Percentiles rank a stretch among this genome's conserved stretches.
phyloP scores from a whole-genome alignment of 257 asterid species.

The Solanum chiquidenum region DNA sequence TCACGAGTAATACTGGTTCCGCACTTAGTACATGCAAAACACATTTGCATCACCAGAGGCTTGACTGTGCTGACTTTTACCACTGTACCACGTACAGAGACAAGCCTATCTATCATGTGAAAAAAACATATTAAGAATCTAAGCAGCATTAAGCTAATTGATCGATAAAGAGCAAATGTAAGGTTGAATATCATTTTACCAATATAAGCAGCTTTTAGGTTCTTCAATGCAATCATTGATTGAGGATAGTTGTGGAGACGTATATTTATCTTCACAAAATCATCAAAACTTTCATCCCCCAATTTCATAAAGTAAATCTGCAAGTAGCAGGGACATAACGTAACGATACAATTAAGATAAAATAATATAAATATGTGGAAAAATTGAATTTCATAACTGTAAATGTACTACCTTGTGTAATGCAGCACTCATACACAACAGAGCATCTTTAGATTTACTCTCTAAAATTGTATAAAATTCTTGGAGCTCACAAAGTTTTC shows the following conservation, averaged over 20 bases:
- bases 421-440: constrained; percentile 79
- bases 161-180: background rate
- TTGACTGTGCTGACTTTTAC: constrained; percentile 81
- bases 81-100: constrained; percentile 77
- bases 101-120: constrained; percentile 62
- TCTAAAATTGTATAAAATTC: constrained; percentile 46
- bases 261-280: constrained; percentile 42
- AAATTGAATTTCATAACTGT: background rate
- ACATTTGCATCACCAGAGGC: constrained; percentile 83
- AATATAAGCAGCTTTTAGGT: constrained; percentile 96
- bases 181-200: constrained; percentile 30
- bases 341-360: background rate
- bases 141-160: background rate
- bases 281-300: constrained; percentile 22
- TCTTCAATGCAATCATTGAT: constrained; percentile 82
- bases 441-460: constrained; percentile 69
- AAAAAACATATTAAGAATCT: background rate
- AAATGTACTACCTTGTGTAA: constrained; percentile 54
- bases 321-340: background rate
- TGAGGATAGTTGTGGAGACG: constrained; percentile 75
- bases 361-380: background rate
- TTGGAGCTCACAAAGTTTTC: constrained; percentile 38
- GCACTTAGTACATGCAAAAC: constrained; percentile 73
- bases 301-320: constrained; percentile 43
- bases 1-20: constrained; percentile 59